A percentile compares a stretch with the other conserved stretches of the same genome.
Conservation (phyloP, 768 basidiomycete genomes). For the Leccinum aurantiacum region DNA sequence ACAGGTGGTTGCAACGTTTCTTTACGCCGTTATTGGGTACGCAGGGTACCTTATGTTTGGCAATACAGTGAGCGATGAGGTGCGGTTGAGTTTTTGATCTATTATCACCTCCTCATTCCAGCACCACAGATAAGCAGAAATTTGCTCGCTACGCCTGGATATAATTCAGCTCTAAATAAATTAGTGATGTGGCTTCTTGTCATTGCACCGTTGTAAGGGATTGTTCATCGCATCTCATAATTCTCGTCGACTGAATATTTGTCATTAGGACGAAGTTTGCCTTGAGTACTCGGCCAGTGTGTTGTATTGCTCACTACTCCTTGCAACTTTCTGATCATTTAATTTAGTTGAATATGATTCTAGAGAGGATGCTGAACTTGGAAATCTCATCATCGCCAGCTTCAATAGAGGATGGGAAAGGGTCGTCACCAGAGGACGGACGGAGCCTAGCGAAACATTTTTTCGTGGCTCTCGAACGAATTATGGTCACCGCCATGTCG, state of each 20-base stretch:
- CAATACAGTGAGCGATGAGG: constrained; percentile 74
- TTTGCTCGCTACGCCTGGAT: constrained; percentile 69
- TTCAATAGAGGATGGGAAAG: constrained; percentile 30
- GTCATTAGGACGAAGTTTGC: constrained; percentile 78
- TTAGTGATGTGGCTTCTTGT: constrained; percentile 87
- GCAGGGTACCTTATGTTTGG: constrained; percentile 95
- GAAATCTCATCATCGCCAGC: constrained; percentile 34
- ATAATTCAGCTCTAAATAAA: constrained; percentile 67
- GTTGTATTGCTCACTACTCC: constrained; percentile 22
- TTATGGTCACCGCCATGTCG: constrained; percentile 55
- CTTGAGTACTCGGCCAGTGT: constrained; percentile 74
- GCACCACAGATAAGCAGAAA: constrained; percentile 73
- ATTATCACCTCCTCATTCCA: background rate
- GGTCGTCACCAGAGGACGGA: constrained; percentile 10
- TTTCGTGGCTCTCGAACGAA: constrained; percentile 54
- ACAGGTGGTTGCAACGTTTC: constrained; percentile 60
- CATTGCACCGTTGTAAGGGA: constrained; percentile 62
- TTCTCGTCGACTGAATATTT: constrained; percentile 16
- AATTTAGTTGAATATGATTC: constrained; percentile 71
- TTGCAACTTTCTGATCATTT: background rate
- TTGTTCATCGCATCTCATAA: background rate
- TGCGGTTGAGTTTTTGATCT: constrained; percentile 32
- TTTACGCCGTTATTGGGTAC: constrained; percentile 69
- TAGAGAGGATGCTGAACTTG: constrained; percentile 76
- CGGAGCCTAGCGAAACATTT: constrained; percentile 34